Evolutionary conservation across 2,329 filamentous ascomycete genomes (phyloP).

Genomic region (Colletotrichum tropicicola): DNA sequence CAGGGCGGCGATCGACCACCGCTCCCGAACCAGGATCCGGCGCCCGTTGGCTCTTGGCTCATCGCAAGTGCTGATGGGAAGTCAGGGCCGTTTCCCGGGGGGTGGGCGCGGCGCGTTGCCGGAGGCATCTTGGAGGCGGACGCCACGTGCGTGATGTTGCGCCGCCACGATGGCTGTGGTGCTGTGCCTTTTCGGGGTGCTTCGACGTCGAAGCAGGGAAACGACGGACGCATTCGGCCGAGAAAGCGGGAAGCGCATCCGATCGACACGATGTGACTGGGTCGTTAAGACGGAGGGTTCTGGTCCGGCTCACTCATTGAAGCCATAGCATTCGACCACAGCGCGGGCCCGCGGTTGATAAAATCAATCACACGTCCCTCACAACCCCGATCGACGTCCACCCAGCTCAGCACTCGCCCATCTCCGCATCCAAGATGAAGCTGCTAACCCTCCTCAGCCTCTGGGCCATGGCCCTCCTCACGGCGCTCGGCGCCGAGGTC

Average conservation of each 20-base stretch:
- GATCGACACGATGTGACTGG: slow-evolving; percentile 5
- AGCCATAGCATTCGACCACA: not conserved
- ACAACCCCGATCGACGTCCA: too few species aligned
- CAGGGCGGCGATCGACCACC: not conserved
- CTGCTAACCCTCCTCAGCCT: slow-evolving; percentile 9
- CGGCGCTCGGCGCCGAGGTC: slow-evolving; percentile 17
- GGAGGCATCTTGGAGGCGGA: not conserved
- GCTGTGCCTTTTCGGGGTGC: too few species aligned
- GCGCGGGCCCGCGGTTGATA: not conserved
- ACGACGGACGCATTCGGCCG: not conserved
- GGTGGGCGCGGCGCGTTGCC: too few species aligned
- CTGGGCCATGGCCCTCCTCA: not conserved
- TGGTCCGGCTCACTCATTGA: not conserved
- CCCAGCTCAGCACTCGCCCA: not conserved
- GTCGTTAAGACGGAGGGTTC: not conserved
- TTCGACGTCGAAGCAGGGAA: not conserved
- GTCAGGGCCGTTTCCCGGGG: not conserved
- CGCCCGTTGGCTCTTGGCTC: not conserved
- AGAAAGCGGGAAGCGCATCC: not conserved
- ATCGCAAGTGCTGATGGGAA: not conserved
- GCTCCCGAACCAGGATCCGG: not conserved
- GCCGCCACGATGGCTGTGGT: not conserved
- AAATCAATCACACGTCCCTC: not conserved
- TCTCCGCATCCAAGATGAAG: not conserved
- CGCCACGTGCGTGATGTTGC: not conserved